These are phyloP conservation scores for Grosmannia clavigera DNA, from an alignment of 2,329 filamentous ascomycete species.

Conservation along the genomic window DNA sequence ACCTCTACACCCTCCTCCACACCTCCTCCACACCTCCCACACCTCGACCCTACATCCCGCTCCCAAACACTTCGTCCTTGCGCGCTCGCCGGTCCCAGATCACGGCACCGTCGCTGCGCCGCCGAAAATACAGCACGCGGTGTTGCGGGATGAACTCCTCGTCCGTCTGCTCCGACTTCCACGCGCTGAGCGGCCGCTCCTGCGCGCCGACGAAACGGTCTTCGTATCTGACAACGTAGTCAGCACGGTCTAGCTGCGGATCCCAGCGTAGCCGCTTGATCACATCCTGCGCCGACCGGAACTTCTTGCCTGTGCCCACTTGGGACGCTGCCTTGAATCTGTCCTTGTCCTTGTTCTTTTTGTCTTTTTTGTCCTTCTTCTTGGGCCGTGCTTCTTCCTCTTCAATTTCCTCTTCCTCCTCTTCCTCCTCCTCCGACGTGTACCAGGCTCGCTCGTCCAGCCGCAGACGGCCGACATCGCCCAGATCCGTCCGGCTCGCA, in stretches of 20 bases:
- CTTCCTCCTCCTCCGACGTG: conserved; percentile 24
- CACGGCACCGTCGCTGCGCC: conserved; percentile 33
- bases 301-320: conserved; percentile 23
- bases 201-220: conserved; percentile 44
- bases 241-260: conserved; percentile 31
- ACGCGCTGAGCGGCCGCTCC: conserved; percentile 41
- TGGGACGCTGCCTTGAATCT: conserved; percentile 16
- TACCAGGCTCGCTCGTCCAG: conserved; percentile 36
- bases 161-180: conserved; percentile 50
- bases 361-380: conserved; percentile 4
- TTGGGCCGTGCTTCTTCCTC: conserved; percentile 20
- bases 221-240: conserved; percentile 48
- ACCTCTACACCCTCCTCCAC: not conserved
- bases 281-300: conserved; percentile 45
- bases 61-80: conserved; percentile 44
- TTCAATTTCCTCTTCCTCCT: conserved; percentile 26
- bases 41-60: conserved; percentile 18
- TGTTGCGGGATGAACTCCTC: conserved; percentile 57
- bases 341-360: conserved; percentile 5
- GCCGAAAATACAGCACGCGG: conserved; percentile 48
- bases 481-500: conserved; percentile 25
- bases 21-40: not conserved
- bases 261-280: conserved; percentile 51
- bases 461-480: conserved; percentile 19
- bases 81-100: conserved; percentile 45